Evolutionary conservation across 2,329 filamentous ascomycete species (phyloP), one percentile per base, ranked within the genome.

Genomic region (Penicillium paneum): DNA sequence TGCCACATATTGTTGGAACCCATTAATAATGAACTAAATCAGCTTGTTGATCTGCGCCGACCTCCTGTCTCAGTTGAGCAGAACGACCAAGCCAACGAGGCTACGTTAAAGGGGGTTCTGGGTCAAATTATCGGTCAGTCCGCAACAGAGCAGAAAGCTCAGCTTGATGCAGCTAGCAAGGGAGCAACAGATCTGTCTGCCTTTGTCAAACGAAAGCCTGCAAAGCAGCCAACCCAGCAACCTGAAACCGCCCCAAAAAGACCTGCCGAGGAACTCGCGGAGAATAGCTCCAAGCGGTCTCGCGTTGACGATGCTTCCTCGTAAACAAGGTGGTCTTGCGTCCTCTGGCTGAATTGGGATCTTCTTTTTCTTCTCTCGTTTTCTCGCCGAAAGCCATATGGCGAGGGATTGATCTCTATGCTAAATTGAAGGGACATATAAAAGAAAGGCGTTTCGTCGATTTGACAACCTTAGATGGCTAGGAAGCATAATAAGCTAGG

Each of bases 111-210:
- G 49, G 82, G 83, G 28, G 74, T 86, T n/a, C 71, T 86, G 6
- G 82, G 82, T 34, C 78, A 80, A 41, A 76, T 86, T 36, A 71
- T 85, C 4, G 82, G 82, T 19, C 79, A 82, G 49, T 78, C 82
- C 3, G 71, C 79, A 29, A 74, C 73, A 2, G 78, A 81, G 43
- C 79, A 83, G 63, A 76, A 79, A 57, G 78, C 78, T 17, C 75
- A 77, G 47, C 71, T 86, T 24, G 78, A 81, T 21, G 78, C 83
- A 57, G 82, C 78, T 11, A 79, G 79, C 1, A 78, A 79, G 61
- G 72, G 71, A 13, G 84, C 84, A 7, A 86, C 81, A 44, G 84
- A 87, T 66, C 72, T 87, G 6, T 81, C 77, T 15, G 77, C 80
- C 1, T 70, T 87, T 47, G 80, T 87, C 6, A 82, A 81, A 56